Evolutionary conservation across 257 asterid species (phyloP).

Genomic region (Solanum arcanum): DNA sequence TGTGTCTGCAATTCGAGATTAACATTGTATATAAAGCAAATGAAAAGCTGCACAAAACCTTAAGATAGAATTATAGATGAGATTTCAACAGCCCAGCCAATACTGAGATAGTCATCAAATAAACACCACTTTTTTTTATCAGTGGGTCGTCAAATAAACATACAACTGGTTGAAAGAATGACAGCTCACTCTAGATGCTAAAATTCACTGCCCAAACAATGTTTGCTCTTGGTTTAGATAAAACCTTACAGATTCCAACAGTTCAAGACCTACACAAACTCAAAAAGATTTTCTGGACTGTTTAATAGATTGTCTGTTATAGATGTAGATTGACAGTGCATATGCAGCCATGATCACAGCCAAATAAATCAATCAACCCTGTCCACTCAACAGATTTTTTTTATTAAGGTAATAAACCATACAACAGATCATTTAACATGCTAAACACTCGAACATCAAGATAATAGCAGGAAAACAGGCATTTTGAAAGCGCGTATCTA

Average conservation of each 20-base stretch:
- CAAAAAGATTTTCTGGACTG: not conserved
- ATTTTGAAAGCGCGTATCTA: not conserved
- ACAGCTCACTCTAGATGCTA: not conserved
- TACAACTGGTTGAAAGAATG: not conserved
- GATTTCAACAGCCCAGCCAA: not conserved
- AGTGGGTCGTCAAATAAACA: not conserved
- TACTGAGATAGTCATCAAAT: not conserved
- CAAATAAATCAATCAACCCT: not conserved
- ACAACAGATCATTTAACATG: not conserved
- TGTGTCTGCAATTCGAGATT: conserved; percentile 54
- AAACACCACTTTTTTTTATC: not conserved
- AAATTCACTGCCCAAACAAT: not conserved
- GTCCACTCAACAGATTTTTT: not conserved
- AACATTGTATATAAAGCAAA: not conserved
- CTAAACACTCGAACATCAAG: not conserved
- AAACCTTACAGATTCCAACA: not conserved
- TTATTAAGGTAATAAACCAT: not conserved
- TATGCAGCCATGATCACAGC: not conserved
- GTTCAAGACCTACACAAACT: not conserved
- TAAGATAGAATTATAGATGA: not conserved
- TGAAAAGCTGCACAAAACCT: not conserved
- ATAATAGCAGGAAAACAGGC: not conserved
- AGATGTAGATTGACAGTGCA: not conserved
- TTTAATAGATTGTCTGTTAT: not conserved
- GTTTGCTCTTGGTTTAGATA: not conserved